Evolutionary conservation across 2,329 filamentous ascomycete genomes (phyloP).

Genomic region (Xylaria sp.): DNA sequence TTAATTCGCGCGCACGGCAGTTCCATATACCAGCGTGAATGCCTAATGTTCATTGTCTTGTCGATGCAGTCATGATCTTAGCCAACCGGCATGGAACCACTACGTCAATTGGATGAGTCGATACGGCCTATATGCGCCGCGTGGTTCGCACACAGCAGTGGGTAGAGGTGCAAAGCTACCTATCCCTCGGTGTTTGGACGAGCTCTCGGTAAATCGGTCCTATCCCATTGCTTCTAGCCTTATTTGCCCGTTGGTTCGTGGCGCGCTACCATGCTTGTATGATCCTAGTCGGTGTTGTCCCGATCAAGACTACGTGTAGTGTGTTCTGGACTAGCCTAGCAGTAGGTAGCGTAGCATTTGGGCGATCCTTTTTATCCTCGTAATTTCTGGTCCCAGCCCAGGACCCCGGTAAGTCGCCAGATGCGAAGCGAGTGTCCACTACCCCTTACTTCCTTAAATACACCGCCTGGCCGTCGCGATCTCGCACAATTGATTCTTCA

Average conservation of each 20-base stretch:
- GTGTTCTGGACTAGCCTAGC: slow-evolving; percentile 6
- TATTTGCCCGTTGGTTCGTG: slow-evolving; percentile 19
- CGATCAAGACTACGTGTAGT: slow-evolving; percentile 15
- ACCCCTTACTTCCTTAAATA: slow-evolving; percentile 32
- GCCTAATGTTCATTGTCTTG: not conserved
- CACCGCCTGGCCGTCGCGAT: slow-evolving; percentile 28
- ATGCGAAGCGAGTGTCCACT: slow-evolving; percentile 18
- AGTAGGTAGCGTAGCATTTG: slow-evolving; percentile 11
- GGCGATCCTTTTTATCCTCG: slow-evolving; percentile 33
- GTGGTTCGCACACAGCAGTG: not conserved
- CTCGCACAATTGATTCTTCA: slow-evolving; percentile 2
- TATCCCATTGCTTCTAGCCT: slow-evolving; percentile 23
- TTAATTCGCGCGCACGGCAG: slow-evolving; percentile 8
- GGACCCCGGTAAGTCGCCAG: slow-evolving; percentile 12
- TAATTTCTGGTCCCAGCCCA: slow-evolving; percentile 25
- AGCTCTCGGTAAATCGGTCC: slow-evolving; percentile 22
- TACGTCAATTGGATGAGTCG: not conserved
- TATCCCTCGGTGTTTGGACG: slow-evolving; percentile 16
- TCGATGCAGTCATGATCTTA: not conserved
- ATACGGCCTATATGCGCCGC: not conserved
- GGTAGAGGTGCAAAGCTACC: not conserved
- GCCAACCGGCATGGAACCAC: not conserved
- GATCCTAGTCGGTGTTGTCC: not conserved
- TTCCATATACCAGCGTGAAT: not conserved
- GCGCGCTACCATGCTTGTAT: slow-evolving; percentile 17